Conservation (phyloP, 2,329 filamentous ascomycete genomes). For the Neonectria ditissima region DNA sequence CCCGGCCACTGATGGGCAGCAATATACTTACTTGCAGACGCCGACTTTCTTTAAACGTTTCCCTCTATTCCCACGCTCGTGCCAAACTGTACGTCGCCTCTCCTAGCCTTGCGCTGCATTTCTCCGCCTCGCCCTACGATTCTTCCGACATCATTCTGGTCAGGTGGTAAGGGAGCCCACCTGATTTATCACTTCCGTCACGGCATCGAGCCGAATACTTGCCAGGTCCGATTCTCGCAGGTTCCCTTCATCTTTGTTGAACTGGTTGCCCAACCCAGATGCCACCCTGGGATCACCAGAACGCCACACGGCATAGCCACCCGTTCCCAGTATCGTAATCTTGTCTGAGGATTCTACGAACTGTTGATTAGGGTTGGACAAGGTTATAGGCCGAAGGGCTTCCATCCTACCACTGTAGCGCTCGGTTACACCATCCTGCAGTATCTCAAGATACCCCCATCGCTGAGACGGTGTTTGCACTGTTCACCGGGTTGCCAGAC, state of each 20-base stretch:
- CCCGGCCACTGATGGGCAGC: constrained; percentile 47
- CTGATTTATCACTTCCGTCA: constrained; percentile 12
- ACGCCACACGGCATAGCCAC: constrained; percentile 32
- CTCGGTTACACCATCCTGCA: constrained; percentile 39
- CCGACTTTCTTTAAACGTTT: constrained; percentile 43
- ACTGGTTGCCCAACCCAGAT: constrained; percentile 21
- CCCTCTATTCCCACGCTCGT: constrained; percentile 42
- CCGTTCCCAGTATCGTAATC: constrained; percentile 30
- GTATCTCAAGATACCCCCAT: constrained; percentile 35
- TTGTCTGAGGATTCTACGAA: constrained; percentile 28
- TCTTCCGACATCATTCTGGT: constrained; percentile 36
- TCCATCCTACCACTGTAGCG: constrained; percentile 34
- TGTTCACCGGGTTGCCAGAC: constrained; percentile 31
- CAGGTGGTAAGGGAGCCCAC: constrained; percentile 22
- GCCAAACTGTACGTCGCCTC: constrained; percentile 44
- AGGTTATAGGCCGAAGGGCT: constrained; percentile 35
- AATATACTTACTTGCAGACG: constrained; percentile 49
- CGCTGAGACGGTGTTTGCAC: constrained; percentile 31
- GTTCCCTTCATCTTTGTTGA: constrained; percentile 14
- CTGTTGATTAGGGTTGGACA: constrained; percentile 35
- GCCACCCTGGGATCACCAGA: constrained; percentile 23
- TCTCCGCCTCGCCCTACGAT: constrained; percentile 37
- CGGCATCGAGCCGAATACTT: constrained; percentile 11
- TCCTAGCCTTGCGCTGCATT: constrained; percentile 43
- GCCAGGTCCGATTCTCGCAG: constrained; percentile 1